Evolutionary conservation across 495 filamentous ascomycete species (phyloP), one percentile per base, ranked within the genome.

Genomic region (Haplographium delicatum): DNA sequence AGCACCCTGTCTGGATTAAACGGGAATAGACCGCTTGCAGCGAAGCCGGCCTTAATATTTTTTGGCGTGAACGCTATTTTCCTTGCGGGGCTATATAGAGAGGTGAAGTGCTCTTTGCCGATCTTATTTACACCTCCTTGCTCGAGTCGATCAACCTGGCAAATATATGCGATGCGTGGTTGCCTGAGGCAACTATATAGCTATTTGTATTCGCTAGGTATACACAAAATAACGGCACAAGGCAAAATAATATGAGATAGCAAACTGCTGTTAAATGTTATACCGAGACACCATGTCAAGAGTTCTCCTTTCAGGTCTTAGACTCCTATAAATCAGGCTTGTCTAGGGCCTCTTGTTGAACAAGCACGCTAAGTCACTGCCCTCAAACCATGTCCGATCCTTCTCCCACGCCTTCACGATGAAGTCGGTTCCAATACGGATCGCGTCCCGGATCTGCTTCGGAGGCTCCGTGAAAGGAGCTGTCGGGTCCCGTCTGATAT

Each of bases 11-110:
- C 28, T 31, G 28, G 28, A 31, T 31, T 31, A 31, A 31, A 31
- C 13, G 28, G 28, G 28, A 31, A 31, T n/a, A 31, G 13, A 31
- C 28, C 28, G 13, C 28, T 31, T 6, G 28, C 28, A 31, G 28
- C 28, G 28, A 31, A 31, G 13, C 28, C 28, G 13, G 28, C 28
- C 13, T 31, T 31, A n/a, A 31, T 31, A n/a, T 31, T 31, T n/a
- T 31, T 31, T 31, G 28, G 28, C 13, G 28, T 31, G 13, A 31
- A 31, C 13, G 28, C 28, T 31, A 7, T 31, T 31, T 31, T n/a
- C 28, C 28, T 31, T 31, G 28, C 28, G 13, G 28, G 28, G 40
- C 52, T 46, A 48, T 65, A 66, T 23, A 64, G 61, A 58, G 54
- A 56, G 15, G 61, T 64, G 23, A 31, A 31, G 13, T 31, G 28